Evolutionary conservation across 2,329 filamentous ascomycete genomes (phyloP), one percentile per base, ranked within the genome.

Genomic region (Alternaria gaisen): DNA sequence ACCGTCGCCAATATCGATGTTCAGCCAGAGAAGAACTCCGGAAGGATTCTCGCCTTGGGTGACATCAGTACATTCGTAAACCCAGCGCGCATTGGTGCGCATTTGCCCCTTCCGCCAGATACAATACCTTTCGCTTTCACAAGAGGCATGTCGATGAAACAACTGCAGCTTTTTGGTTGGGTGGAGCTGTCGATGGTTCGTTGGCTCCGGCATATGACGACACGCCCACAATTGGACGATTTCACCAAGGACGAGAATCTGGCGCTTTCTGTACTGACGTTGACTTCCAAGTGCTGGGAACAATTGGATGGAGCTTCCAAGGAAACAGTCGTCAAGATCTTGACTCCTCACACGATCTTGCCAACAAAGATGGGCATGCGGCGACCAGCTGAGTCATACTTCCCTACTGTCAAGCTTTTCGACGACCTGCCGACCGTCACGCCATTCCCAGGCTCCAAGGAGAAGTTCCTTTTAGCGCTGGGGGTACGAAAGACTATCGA

Each of bases 401-500:
- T 99, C 73, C 88, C 92, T 2, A 91, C 88, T n/a, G 95, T 99
- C 38, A 95, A 93, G 76, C 83, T 99, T 0, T 99, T 99, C 72
- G 93, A 97, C 63, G 95, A 99, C 75, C 83, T 99, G 16, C 94
- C 95, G 0, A 89, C 90, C 12, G 88, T 98, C 2, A 87, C 90
- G 12, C 88, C 94, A 43, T 88, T 78, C 48, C 65, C 90, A 41
- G 87, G 89, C 32, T 87, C 97, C 12, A 98, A 97, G 75, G 94
- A 98, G 46, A 97, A 96, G 76, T 92, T 99, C 63, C 80, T 99
- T 43, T 81, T 86, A 3, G 87, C 91, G 2, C 83, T 99, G 32
- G 94, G 95, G 3, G 94, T 99, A 26, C 89, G 95, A 60, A 98
- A 98, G 81, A 99, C 95, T 0, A 90, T 99, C 20, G 95, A 99